A percentile compares a stretch with the other conserved stretches of the same genome.
phyloP scores from a whole-genome alignment of 2,329 filamentous ascomycete species.

The Cladophialophora yegresii region DNA sequence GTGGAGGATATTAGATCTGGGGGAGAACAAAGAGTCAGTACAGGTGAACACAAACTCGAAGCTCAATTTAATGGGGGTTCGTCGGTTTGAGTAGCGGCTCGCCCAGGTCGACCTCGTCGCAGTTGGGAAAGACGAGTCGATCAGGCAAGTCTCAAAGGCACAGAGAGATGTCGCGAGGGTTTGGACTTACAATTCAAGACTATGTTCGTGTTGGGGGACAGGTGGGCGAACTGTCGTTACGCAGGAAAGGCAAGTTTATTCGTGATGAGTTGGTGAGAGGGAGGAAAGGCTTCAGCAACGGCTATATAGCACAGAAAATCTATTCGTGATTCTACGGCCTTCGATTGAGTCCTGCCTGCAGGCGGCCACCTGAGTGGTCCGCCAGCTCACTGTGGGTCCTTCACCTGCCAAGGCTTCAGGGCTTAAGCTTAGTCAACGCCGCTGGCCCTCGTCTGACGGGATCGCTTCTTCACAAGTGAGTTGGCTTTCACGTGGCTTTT shows the following conservation, averaged over 20 bases:
- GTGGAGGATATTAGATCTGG: constrained; percentile 25
- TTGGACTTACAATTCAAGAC: constrained; percentile 4
- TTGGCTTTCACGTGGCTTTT: no score
- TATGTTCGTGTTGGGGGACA: constrained; percentile 1
- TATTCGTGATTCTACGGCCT: not conserved
- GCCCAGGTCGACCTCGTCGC: not conserved
- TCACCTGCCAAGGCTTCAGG: not conserved
- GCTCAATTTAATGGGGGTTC: not conserved
- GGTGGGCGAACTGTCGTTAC: constrained; percentile 4
- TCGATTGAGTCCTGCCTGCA: constrained; percentile 5
- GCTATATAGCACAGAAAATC: constrained; percentile 8
- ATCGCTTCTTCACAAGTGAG: not conserved
- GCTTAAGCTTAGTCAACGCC: constrained; percentile 1
- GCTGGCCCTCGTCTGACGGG: not conserved
- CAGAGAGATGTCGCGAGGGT: not conserved
- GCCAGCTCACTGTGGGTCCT: constrained; percentile 1
- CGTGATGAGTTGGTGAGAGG: constrained; percentile 4
- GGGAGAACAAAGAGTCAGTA: constrained; percentile 15
- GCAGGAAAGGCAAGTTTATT: constrained; percentile 8
- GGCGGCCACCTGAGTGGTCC: constrained; percentile 1
- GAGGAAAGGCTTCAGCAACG: constrained; percentile 9
- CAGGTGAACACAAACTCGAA: not conserved
- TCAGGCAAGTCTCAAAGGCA: not conserved
- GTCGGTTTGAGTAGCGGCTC: no score
- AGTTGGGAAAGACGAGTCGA: constrained; percentile 1